Base-by-base conservation (phyloP, 2,329 filamentous ascomycete genomes). In the Pseudomassariella vexata region DNA sequence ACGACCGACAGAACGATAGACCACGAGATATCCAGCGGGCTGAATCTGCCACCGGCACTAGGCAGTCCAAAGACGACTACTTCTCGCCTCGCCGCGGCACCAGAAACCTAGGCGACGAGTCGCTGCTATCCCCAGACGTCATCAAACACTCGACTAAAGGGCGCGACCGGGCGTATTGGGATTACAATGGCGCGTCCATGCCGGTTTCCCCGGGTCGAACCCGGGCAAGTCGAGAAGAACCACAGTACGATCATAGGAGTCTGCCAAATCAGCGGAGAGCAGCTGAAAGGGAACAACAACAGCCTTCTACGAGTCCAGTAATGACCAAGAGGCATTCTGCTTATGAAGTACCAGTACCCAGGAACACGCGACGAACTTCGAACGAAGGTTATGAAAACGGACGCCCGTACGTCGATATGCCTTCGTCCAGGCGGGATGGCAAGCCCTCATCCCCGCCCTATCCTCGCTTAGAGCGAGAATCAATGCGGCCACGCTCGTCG, bases 81-180 rank as follows among this genome's bases (percentile, higher is more conserved):
- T 56, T 57, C 22, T 50, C 50, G 10, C 46, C 51, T 14, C 46
- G 47, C 9, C 37, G 38, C 20, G 46, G 44, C 32, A 45, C 48
- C 19, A 45, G 47, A 11, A 28, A 27, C 9, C 24, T 40, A 19
- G 40, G 37, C 24, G 53, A 48, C 17, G 65, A 64, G 19, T 62
- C 55, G 18, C 59, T 63, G 30, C 53, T 70, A 12, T 68, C 70
- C 6, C 68, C 69, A 17, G 68, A 72, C 39, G 46, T 61, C 5
- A 53, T 65, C 24, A 50, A 53, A 32, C 44, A 55, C 24, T 37
- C 46, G 16, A 53, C 49, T 12, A 47, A 46, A 30, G 50, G 52
- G 21, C 47, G 50, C 26, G 53, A 55, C 27, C 41, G 48, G 19
- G 27, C 38, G 8, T 55, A 54, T 16, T 36, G 29, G 17, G 33